Conservation (phyloP, 2,329 filamentous ascomycete genomes). For the Exophiala mesophila region DNA sequence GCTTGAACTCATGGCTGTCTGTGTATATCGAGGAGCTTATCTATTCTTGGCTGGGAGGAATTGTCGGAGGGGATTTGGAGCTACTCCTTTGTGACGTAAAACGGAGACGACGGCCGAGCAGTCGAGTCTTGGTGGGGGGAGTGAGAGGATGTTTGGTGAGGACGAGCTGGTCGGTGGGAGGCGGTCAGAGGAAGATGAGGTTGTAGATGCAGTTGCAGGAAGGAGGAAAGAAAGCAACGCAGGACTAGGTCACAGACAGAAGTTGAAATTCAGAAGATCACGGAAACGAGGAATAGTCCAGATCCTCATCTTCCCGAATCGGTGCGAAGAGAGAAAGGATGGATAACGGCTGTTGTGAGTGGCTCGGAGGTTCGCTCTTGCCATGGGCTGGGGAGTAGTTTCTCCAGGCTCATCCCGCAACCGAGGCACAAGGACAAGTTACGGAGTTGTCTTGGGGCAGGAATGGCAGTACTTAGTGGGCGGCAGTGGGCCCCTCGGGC, state of each 20-base stretch:
- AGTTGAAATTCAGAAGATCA: background rate
- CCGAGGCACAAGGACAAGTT: slow-evolving; percentile 12
- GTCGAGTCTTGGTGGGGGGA: too few species aligned
- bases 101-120: too few species aligned
- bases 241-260: background rate
- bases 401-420: slow-evolving; percentile 5
- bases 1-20: slow-evolving; percentile 53
- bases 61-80: too few species aligned
- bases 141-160: background rate
- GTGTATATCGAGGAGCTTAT: background rate
- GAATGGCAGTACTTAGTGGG: too few species aligned
- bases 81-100: too few species aligned
- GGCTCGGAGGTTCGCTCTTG: background rate
- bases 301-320: slow-evolving; percentile 19
- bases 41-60: background rate
- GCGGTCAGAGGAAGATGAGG: slow-evolving; percentile 3
- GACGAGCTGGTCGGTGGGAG: slow-evolving; percentile 1
- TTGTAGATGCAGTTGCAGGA: background rate
- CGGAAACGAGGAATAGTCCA: slow-evolving; percentile 4
- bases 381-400: background rate
- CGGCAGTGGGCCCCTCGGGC: too few species aligned
- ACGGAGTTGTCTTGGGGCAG: too few species aligned
- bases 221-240: background rate
- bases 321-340: background rate
- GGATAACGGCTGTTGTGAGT: background rate